Evolutionary conservation across 2,329 filamentous ascomycete species (phyloP).

Genomic region (Diaporthe batatas): DNA sequence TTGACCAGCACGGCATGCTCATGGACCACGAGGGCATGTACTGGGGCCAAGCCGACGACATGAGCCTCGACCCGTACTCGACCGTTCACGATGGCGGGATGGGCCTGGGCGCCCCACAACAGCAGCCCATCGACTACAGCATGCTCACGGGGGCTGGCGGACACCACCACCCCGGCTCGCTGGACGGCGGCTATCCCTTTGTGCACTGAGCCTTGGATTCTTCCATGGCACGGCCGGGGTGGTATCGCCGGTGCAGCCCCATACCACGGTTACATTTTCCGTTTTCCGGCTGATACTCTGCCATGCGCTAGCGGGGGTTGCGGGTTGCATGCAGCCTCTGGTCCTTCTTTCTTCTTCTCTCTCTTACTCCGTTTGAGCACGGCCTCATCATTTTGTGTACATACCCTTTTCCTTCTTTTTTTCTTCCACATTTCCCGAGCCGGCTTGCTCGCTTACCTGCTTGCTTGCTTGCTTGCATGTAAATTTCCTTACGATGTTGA

Average conservation of each 20-base stretch:
- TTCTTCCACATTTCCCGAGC: constrained; percentile 11
- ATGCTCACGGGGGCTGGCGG: constrained; percentile 52
- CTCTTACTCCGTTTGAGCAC: constrained; percentile 9
- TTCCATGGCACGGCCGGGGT: constrained; percentile 4
- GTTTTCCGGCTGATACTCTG: constrained; percentile 19
- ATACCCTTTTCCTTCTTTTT: constrained; percentile 19
- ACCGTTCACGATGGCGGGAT: constrained; percentile 52
- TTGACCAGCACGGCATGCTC: constrained; percentile 64
- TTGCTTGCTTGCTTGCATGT: constrained; percentile 19
- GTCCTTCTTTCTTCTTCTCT: neutral
- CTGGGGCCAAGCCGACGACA: constrained; percentile 60
- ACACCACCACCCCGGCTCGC: constrained; percentile 45
- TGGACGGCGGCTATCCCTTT: constrained; percentile 58
- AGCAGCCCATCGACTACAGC: constrained; percentile 52
- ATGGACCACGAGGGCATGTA: constrained; percentile 71
- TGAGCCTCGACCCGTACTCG: constrained; percentile 45
- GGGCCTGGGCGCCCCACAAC: constrained; percentile 43
- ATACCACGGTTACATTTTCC: constrained; percentile 30
- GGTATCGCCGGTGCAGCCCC: neutral
- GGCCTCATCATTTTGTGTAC: constrained; percentile 28
- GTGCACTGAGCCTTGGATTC: constrained; percentile 51
- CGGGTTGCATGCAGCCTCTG: neutral
- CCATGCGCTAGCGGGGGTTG: constrained; percentile 30
- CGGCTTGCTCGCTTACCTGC: constrained; percentile 8
- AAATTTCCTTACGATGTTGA: constrained; percentile 32